These are phyloP conservation scores for Asterophora lycoperdoides DNA, from an alignment of 768 basidiomycete species.

Conservation along the genomic window DNA sequence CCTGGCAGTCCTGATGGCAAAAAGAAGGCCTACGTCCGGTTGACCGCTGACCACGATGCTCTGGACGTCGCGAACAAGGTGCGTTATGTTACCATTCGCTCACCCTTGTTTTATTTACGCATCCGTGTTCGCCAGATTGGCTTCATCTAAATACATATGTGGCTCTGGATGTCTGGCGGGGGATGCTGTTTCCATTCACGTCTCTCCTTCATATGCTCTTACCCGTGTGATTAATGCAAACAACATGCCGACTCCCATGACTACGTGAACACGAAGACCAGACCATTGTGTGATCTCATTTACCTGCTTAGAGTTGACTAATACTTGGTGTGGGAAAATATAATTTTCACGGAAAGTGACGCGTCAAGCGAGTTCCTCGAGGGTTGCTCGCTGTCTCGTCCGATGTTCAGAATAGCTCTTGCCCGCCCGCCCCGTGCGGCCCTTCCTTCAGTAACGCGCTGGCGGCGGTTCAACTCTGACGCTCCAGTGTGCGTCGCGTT, in stretches of 20 bases:
- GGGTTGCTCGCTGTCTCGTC: background rate
- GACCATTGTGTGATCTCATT: background rate
- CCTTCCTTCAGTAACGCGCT: constrained; percentile 14
- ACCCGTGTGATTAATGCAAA: constrained; percentile 16
- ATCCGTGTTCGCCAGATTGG: constrained; percentile 58
- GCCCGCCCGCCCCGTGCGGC: constrained; percentile 12
- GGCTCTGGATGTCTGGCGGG: background rate
- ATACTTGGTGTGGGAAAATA: constrained; percentile 13
- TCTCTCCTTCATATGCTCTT: constrained; percentile 11
- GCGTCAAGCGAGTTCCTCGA: background rate
- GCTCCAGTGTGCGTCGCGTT: constrained; percentile 5
- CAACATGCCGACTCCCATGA: constrained; percentile 15
- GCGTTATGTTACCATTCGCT: constrained; percentile 8
- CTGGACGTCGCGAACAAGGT: constrained; percentile 98
- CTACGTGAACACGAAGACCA: background rate
- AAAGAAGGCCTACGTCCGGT: constrained; percentile 98
- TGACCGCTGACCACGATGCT: constrained; percentile 95
- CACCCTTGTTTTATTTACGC: no score
- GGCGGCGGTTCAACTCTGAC: constrained; percentile 10
- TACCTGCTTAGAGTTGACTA: no score
- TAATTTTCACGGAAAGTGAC: constrained; percentile 9
- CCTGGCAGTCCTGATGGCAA: constrained; percentile 82
- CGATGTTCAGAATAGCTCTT: constrained; percentile 17
- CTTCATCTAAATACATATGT: constrained; percentile 64
- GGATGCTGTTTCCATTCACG: constrained; percentile 6